Base-by-base conservation (phyloP, 192 early-diverging fungal genomes). In the Entomortierella chlamydospora region DNA sequence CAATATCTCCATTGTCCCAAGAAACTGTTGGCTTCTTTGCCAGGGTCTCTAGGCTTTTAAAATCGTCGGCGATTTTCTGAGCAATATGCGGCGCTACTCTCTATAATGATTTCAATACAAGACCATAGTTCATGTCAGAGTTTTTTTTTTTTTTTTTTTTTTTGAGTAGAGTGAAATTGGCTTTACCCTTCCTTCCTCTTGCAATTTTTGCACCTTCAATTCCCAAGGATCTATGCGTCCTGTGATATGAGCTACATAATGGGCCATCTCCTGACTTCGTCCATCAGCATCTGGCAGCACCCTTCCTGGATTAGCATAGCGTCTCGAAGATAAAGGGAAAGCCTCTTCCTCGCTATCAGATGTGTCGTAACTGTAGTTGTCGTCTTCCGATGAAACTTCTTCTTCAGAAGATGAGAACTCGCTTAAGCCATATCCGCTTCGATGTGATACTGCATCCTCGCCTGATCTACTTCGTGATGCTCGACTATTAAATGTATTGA, bases 211-310 rank as follows among this genome's bases (percentile, higher is more conserved):
- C 50, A 70, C 49, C 51, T 70, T 45, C 0, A 65, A 22, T 26
- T 70, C 68, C 76, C 67, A 70, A 9, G 76, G 76, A 47, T 79
- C 68, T 20, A 79, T 70, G 7, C 68, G 68, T 31, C 76, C 76
- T 0, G 76, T 79, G 43, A 79, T 70, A 25, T 65, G 76, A n/a
- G 76, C 67, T 7, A 79, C 68, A 56, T 79, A 79, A 47, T 71
- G 69, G 6, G 60, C 60, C 20, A 45, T 12, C 2, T 61, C 59
- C 17, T 23, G n/a, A 0, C 9, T 56, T 18, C 31, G 26, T 3
- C 45, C 1, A n/a, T 20, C 52, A 33, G 4, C 25, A 17, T 13
- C 2, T 8, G 6, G 23, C 10, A 31, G 39, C 12, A 13, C 0
- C 22, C 9, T 51, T 54, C 51, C 51, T 13, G 34, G 41, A 3